A percentile compares a stretch with the other conserved stretches of the same genome.
Conservation (phyloP, 2,329 filamentous ascomycete species). For the Hymenoscyphus linearis region DNA sequence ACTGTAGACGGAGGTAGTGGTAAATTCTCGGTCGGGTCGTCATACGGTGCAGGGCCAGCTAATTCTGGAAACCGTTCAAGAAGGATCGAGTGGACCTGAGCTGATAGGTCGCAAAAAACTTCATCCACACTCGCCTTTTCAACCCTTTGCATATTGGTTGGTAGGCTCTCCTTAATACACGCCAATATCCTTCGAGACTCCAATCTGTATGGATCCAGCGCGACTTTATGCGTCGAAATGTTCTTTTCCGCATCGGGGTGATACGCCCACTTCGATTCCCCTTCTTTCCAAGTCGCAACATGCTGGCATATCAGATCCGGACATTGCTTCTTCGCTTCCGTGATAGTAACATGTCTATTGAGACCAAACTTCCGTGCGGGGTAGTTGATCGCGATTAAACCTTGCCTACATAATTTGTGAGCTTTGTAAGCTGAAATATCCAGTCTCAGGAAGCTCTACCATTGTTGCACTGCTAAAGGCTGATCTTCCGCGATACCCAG, state of each 20-base stretch:
- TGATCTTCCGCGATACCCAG: slow-evolving; percentile 67
- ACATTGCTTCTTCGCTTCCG: slow-evolving; percentile 81
- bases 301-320: slow-evolving; percentile 82
- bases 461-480: slow-evolving; percentile 91
- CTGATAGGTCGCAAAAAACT: slow-evolving; percentile 87
- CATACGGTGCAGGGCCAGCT: slow-evolving; percentile 59
- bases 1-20: slow-evolving; percentile 68
- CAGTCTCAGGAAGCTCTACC: slow-evolving; percentile 41
- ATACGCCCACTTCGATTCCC: slow-evolving; percentile 89
- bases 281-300: slow-evolving; percentile 91
- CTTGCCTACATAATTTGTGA: slow-evolving; percentile 53
- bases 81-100: slow-evolving; percentile 71
- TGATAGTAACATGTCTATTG: slow-evolving; percentile 69
- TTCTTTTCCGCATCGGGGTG: slow-evolving; percentile 72
- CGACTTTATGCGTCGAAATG: slow-evolving; percentile 88
- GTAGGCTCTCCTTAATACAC: slow-evolving; percentile 69
- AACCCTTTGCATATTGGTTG: slow-evolving; percentile 61
- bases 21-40: slow-evolving; percentile 65
- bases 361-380: slow-evolving; percentile 78
- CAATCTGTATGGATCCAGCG: slow-evolving; percentile 82
- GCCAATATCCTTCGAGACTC: slow-evolving; percentile 79
- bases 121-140: slow-evolving; percentile 97
- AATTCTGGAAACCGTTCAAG: slow-evolving; percentile 74
- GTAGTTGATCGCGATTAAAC: slow-evolving; percentile 94
- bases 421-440: background rate